These are phyloP conservation scores for Pseudocercospora musae DNA, from an alignment of 2,329 filamentous ascomycete genomes.

Conservation along the genomic window DNA sequence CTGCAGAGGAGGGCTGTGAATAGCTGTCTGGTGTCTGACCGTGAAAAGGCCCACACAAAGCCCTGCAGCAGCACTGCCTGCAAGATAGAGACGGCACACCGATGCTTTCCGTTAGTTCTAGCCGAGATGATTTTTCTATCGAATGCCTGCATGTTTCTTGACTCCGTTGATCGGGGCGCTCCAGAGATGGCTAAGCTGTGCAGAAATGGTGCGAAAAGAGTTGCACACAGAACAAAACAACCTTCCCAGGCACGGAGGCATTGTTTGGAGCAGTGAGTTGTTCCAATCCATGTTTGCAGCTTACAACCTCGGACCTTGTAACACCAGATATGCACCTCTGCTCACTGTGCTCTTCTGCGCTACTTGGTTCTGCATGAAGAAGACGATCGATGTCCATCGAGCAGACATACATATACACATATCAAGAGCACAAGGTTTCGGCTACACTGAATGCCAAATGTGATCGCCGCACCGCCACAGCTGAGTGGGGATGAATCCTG, in stretches of 20 bases:
- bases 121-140: neutral
- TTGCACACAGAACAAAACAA: neutral
- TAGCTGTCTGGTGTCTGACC: neutral
- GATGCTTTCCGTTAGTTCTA: neutral
- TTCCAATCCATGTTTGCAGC: neutral
- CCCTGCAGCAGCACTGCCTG: neutral
- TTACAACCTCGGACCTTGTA: fast-evolving
- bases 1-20: neutral
- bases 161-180: neutral
- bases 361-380: neutral
- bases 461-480: conserved; percentile 2
- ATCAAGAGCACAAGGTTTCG: neutral
- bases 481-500: neutral
- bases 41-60: neutral
- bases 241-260: neutral
- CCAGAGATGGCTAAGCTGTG: neutral
- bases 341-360: neutral
- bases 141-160: neutral
- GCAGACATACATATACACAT: neutral
- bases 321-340: neutral
- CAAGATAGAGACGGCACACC: neutral
- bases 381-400: neutral
- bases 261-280: neutral
- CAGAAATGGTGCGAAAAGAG: neutral
- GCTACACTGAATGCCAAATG: neutral